Base-by-base conservation (phyloP, 2,329 filamentous ascomycete species). In the Fusarium globosum region DNA sequence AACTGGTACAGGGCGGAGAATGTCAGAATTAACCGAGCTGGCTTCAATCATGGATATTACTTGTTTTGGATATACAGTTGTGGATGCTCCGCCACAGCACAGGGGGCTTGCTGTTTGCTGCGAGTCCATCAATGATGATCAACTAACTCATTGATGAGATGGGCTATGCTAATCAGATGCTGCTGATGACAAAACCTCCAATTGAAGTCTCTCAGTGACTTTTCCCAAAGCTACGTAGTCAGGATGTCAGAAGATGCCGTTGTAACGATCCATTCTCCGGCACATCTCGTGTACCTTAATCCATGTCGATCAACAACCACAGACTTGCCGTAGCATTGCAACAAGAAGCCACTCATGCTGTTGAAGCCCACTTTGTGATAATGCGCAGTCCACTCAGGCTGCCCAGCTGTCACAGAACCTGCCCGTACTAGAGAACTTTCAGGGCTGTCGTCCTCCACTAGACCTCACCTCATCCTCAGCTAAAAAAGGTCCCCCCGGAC, bases 401-500 rank as follows among this genome's bases (percentile, higher is more conserved):
- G 39, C n/a, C 45, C 35, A 41, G 68, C 39, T 53, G 57, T 41
- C 45, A 65, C 68, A 70, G 48, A 65, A 35, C 28, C 45, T 16
- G 20, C 33, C 28, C 7, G 20, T 30, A 39, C 39, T 43, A 48
- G 41, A 52, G 21, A 51, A 41, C 45, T 39, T 52, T n/a, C 69
- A 72, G 56, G 65, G 39, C 70, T 67, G 57, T 57, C 38, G 30
- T 69, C 58, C 59, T 58, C 70, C 65, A 69, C 64, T 65, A 57
- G 52, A 58, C 64, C 64, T 73, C 69, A 72, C 69, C 65, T 73
- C 66, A 71, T 71, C n/a, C 38, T 68, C 71, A 74, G 46, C 71
- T 73, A 74, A 73, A 68, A 74, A 57, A 28, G 71, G 21, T 13
- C 28, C 71, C 71, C 55, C 67, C 57, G 61, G 71, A 45, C 70